Evolutionary conservation across 1,284 basidiomycete species (phyloP).

Genomic region (Ganoderma sp.): DNA sequence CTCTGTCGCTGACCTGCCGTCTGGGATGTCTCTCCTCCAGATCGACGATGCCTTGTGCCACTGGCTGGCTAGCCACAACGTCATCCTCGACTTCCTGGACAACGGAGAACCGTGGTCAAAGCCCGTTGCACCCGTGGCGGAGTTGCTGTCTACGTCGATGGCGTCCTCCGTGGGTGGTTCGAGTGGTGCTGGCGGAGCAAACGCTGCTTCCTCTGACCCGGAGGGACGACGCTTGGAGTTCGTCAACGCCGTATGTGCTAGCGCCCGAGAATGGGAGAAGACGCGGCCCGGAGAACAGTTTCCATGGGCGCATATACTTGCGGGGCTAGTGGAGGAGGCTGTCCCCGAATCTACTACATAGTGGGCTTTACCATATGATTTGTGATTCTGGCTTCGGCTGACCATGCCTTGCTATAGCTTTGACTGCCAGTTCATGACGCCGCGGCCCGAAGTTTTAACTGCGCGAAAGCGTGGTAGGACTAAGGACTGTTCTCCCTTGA

Average conservation of each 20-base stretch:
- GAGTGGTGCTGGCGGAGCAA: neutral
- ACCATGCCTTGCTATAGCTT: conserved; percentile 1
- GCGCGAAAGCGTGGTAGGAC: neutral
- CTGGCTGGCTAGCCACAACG: conserved; percentile 18
- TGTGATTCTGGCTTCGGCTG: neutral
- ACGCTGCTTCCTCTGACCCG: neutral
- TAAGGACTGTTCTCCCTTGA: neutral
- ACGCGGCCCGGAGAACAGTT: neutral
- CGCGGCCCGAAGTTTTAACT: neutral
- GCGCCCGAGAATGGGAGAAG: conserved; percentile 5
- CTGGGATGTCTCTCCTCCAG: conserved; percentile 20
- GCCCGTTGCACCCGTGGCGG: conserved; percentile 8
- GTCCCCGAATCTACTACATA: conserved; percentile 8
- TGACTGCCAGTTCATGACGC: conserved; percentile 12
- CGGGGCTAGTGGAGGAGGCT: conserved; percentile 8
- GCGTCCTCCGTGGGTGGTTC: neutral
- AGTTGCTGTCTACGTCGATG: neutral
- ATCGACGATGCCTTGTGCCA: conserved; percentile 11
- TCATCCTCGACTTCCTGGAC: conserved; percentile 14
- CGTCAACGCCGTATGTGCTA: neutral
- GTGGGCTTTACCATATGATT: neutral
- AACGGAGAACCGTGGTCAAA: conserved; percentile 5
- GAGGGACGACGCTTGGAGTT: conserved; percentile 1
- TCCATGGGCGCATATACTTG: conserved; percentile 10
- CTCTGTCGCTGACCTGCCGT: conserved; percentile 11